phyloP scores from a whole-genome alignment of 441 rosid genomes.

The Adansonia grandidieri region DNA sequence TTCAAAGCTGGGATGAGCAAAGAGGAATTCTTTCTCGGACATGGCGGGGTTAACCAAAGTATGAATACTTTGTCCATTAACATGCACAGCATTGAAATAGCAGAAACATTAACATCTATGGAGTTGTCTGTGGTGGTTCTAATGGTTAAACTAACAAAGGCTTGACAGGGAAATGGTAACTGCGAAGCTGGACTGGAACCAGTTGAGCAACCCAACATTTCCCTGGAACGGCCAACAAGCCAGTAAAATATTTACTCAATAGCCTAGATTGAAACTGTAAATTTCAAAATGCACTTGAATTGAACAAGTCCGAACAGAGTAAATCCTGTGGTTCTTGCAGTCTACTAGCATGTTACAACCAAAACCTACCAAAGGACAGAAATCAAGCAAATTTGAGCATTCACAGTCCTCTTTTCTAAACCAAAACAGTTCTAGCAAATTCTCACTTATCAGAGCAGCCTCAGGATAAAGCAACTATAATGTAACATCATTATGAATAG shows the following conservation, averaged over 20 bases:
- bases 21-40: not conserved
- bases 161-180: not conserved
- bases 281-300: too few relatives aligned
- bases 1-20: not conserved
- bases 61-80: not conserved
- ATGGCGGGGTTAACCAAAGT: not conserved
- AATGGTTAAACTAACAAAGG: not conserved
- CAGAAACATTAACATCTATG: not conserved
- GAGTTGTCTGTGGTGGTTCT: not conserved
- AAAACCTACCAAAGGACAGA: not conserved
- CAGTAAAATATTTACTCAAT: too few relatives aligned
- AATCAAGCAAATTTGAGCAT: not conserved
- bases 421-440: constrained; percentile 3
- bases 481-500: not conserved
- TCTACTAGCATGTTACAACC: too few relatives aligned
- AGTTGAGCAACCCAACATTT: not conserved
- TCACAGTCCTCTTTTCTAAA: not conserved
- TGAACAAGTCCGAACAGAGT: too few relatives aligned
- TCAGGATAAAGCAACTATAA: not conserved
- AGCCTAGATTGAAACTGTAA: too few relatives aligned
- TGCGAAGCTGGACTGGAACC: not conserved
- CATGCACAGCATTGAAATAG: not conserved
- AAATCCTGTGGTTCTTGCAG: too few relatives aligned
- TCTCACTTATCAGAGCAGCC: constrained; percentile 4
- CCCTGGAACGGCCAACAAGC: not conserved